A percentile compares a stretch with the other conserved stretches of the same genome.
Evolutionary conservation across 78 protist species (phyloP).

Genomic region (Dictyostelium firmibasis): DNA sequence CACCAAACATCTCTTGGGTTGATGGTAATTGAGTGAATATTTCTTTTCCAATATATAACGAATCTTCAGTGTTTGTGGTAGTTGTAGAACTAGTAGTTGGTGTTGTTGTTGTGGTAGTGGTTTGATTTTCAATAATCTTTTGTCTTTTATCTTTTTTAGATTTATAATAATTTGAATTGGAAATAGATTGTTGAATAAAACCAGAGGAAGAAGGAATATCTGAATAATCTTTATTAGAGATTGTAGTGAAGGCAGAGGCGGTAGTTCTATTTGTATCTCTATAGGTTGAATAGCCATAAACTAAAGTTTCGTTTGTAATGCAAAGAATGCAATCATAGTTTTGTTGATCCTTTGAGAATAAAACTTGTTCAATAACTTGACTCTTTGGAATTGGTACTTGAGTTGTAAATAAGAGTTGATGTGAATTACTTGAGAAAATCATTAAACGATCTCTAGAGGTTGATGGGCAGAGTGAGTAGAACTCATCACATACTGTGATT

Average conservation of each 20-base stretch:
- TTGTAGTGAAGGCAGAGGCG: neutral
- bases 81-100: neutral
- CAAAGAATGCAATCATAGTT: neutral
- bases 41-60: neutral
- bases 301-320: neutral
- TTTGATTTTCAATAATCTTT: neutral
- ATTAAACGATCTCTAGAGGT: neutral
- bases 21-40: neutral
- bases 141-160: neutral
- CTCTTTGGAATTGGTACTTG: neutral
- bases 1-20: slow-evolving; percentile 21
- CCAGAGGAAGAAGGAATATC: neutral
- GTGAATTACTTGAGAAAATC: neutral
- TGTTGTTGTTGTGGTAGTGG: neutral
- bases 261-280: neutral
- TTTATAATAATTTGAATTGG: neutral
- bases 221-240: neutral
- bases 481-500: neutral
- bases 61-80: neutral
- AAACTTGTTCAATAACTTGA: slow-evolving; percentile 1
- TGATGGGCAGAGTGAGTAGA: neutral
- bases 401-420: neutral
- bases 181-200: neutral
- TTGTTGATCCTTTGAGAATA: slow-evolving; percentile 9
- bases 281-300: slow-evolving; percentile 15